Evolutionary conservation across 2,329 filamentous ascomycete species (phyloP).

Genomic region (Atkinsonella hypoxylon): DNA sequence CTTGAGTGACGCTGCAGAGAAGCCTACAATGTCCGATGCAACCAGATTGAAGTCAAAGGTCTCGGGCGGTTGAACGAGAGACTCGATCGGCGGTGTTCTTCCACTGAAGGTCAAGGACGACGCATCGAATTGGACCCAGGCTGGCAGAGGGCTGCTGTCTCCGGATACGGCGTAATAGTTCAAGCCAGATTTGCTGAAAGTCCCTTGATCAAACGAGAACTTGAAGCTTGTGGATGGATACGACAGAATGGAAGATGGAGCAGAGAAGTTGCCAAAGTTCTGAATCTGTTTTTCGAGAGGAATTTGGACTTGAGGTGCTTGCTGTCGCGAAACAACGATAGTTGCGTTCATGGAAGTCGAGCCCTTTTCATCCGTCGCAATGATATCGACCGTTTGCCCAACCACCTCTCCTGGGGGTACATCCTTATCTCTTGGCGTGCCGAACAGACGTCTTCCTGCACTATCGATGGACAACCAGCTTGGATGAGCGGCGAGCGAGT

Average conservation of each 20-base stretch:
- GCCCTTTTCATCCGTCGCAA: conserved; percentile 56
- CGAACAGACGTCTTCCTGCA: conserved; percentile 51
- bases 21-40: conserved; percentile 70
- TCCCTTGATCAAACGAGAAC: conserved; percentile 42
- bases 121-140: conserved; percentile 70
- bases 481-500: conserved; percentile 54
- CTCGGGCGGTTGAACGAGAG: conserved; percentile 55
- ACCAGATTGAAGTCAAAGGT: conserved; percentile 60
- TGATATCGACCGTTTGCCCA: conserved; percentile 49
- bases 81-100: conserved; percentile 51
- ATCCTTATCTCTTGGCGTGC: conserved; percentile 50
- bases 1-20: conserved; percentile 49
- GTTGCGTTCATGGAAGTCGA: conserved; percentile 53
- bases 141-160: conserved; percentile 71
- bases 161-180: conserved; percentile 68
- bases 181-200: conserved; percentile 48
- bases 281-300: conserved; percentile 47
- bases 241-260: conserved; percentile 45
- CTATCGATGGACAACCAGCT: conserved; percentile 65
- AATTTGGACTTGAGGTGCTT: conserved; percentile 39
- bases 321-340: conserved; percentile 53
- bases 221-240: conserved; percentile 41
- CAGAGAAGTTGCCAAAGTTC: conserved; percentile 45
- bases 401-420: conserved; percentile 40
- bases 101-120: conserved; percentile 56